Evolutionary conservation across 306 rosid genomes (phyloP).

Genomic region (Begonia fuchsioides): DNA sequence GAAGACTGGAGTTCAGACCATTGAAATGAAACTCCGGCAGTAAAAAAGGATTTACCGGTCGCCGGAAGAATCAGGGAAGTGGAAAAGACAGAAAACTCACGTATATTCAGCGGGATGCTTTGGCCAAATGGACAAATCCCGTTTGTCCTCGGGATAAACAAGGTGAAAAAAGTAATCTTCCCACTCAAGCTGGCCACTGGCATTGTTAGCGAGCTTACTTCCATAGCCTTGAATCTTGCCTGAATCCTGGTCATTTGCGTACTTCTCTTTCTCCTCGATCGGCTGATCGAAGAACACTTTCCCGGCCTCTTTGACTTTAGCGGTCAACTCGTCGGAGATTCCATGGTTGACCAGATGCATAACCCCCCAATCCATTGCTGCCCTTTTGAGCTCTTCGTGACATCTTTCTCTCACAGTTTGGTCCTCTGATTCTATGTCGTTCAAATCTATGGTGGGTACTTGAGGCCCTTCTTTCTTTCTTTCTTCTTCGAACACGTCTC

Average conservation of each 20-base stretch:
- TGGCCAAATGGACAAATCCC: constrained; percentile 67
- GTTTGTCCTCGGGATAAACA: constrained; percentile 56
- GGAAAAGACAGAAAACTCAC: constrained; percentile 14
- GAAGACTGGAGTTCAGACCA: too few relatives aligned
- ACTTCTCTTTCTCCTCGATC: constrained; percentile 54
- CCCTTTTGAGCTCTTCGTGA: constrained; percentile 38
- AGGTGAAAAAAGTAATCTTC: too few relatives aligned
- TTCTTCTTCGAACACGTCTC: constrained; percentile 50
- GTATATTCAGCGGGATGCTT: constrained; percentile 38
- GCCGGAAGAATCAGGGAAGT: too few relatives aligned
- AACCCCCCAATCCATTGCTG: constrained; percentile 78
- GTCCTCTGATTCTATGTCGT: constrained; percentile 31
- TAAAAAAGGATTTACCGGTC: too few relatives aligned
- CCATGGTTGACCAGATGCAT: constrained; percentile 78
- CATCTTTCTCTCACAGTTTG: constrained; percentile 25
- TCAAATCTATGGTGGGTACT: constrained; percentile 62
- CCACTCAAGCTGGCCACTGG: constrained; percentile 61
- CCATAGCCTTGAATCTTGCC: constrained; percentile 83
- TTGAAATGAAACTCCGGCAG: too few relatives aligned
- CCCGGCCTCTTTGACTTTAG: constrained; percentile 34
- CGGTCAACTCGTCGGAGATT: constrained; percentile 31
- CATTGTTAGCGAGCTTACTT: constrained; percentile 70
- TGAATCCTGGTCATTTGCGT: too few relatives aligned
- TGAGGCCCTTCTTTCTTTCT: constrained; percentile 41
- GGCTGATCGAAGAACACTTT: constrained; percentile 36